phyloP scores from a whole-genome alignment of 116 monocot species.

The Dioscorea cayenensis region DNA sequence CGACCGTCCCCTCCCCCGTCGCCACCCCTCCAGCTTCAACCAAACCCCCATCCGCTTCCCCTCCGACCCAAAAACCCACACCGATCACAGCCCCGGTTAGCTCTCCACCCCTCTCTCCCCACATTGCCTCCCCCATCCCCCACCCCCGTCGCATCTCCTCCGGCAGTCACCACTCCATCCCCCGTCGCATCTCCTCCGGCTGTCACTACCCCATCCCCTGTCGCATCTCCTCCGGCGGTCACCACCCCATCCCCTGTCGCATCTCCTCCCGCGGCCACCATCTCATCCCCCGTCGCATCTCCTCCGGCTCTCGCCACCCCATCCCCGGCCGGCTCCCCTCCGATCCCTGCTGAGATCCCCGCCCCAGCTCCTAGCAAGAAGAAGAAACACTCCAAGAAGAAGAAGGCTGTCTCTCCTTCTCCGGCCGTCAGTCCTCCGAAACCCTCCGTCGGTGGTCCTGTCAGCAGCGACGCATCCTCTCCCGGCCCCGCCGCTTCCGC shows the following conservation, averaged over 20 bases:
- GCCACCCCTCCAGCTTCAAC: not conserved
- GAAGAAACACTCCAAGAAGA: conserved; percentile 6
- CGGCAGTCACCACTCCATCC: not conserved
- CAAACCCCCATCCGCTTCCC: not conserved
- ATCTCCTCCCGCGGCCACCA: not conserved
- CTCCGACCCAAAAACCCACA: not conserved
- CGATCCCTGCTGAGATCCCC: not conserved
- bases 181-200: not conserved
- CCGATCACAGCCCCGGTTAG: conserved; percentile 1
- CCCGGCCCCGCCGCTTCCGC: conserved; percentile 5
- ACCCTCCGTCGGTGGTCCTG: not conserved
- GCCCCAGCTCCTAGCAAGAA: conserved; percentile 5
- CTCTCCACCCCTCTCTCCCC: not conserved
- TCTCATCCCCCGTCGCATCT: not conserved
- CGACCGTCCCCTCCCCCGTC: not conserved
- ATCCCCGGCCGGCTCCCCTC: not conserved
- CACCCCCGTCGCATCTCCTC: not conserved
- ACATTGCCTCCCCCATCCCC: not conserved
- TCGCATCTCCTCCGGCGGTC: not conserved
- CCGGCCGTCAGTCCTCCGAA: conserved; percentile 5
- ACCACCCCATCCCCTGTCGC: not conserved
- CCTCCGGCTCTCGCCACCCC: not conserved
- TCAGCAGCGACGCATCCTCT: conserved; percentile 3
- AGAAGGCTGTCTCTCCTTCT: conserved; percentile 11
- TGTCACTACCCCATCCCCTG: not conserved